Conservation (phyloP, 1,284 basidiomycete species). For the Afroboletus lepidellus region DNA sequence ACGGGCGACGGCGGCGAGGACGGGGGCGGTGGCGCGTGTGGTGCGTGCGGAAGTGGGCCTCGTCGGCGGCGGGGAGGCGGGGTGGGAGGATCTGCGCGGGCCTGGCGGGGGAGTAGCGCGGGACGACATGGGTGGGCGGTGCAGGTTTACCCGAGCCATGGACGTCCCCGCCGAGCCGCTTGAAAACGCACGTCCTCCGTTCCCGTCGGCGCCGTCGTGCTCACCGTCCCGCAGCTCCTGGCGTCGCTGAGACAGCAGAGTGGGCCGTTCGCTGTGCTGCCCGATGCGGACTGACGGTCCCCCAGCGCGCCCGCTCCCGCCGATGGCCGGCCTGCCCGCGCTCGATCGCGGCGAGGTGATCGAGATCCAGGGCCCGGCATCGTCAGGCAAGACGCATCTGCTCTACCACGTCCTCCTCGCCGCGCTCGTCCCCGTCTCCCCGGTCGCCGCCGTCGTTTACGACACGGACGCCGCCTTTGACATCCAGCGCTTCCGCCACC, state of each 20-base stretch:
- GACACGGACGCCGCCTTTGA: slow-evolving; percentile 69
- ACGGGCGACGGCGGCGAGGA: slow-evolving; percentile 39
- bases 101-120: slow-evolving; percentile 43
- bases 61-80: slow-evolving; percentile 34
- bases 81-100: slow-evolving; percentile 40
- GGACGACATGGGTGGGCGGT: slow-evolving; percentile 28
- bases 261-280: background rate
- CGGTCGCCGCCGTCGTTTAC: slow-evolving; percentile 56
- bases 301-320: slow-evolving; percentile 28
- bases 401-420: slow-evolving; percentile 63
- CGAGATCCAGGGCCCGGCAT: slow-evolving; percentile 72
- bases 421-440: slow-evolving; percentile 51
- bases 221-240: slow-evolving; percentile 24
- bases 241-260: slow-evolving; percentile 16
- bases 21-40: slow-evolving; percentile 41
- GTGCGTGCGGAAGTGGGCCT: slow-evolving; percentile 47
- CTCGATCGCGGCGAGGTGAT: slow-evolving; percentile 48
- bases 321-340: slow-evolving; percentile 26
- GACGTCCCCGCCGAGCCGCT: slow-evolving; percentile 47
- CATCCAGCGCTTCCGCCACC: slow-evolving; percentile 48
- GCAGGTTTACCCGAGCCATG: slow-evolving; percentile 16
- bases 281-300: background rate
- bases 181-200: slow-evolving; percentile 38
- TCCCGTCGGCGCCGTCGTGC: slow-evolving; percentile 2
- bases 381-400: slow-evolving; percentile 73